phyloP scores from a whole-genome alignment of 306 rosid genomes.

The Pyrus pyrifolia region DNA sequence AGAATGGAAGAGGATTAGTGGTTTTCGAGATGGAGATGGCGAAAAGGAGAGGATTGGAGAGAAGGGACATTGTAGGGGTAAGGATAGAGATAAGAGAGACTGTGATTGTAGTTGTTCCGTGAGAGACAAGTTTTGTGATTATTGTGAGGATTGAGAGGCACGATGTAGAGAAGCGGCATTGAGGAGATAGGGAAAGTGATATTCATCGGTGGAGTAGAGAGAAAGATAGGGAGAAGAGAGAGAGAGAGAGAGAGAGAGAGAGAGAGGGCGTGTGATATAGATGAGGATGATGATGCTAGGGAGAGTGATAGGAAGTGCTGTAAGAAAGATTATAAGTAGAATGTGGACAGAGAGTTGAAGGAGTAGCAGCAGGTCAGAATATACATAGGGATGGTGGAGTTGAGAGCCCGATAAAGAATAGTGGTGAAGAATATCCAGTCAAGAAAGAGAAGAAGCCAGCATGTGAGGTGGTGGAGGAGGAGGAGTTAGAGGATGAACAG shows the following conservation, averaged over 20 bases:
- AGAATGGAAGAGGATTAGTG: constrained; percentile 43
- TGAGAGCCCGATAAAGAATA: constrained; percentile 47
- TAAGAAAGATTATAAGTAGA: constrained; percentile 48
- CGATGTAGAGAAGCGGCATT: background rate
- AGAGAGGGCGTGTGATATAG: constrained; percentile 27
- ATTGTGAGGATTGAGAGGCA: background rate
- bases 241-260: background rate
- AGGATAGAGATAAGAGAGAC: constrained; percentile 9
- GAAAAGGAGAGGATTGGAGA: too few relatives aligned
- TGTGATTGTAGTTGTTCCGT: background rate
- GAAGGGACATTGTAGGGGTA: constrained; percentile 1
- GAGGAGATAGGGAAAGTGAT: constrained; percentile 8
- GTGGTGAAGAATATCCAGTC: constrained; percentile 41
- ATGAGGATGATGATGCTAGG: constrained; percentile 43
- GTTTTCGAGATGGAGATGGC: constrained; percentile 17
- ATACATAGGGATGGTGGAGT: constrained; percentile 41
- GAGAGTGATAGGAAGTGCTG: constrained; percentile 54
- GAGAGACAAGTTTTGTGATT: background rate
- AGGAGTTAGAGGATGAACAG: constrained; percentile 72
- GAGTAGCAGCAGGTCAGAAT: constrained; percentile 34
- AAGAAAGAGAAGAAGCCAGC: constrained; percentile 36
- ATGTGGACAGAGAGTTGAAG: constrained; percentile 31
- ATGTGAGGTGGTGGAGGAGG: constrained; percentile 27
- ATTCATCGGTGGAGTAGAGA: background rate
- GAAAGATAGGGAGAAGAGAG: constrained; percentile 12